These are phyloP conservation scores for Ceriops decandra DNA, from an alignment of 345 rosid genomes.

Conservation along the genomic window DNA sequence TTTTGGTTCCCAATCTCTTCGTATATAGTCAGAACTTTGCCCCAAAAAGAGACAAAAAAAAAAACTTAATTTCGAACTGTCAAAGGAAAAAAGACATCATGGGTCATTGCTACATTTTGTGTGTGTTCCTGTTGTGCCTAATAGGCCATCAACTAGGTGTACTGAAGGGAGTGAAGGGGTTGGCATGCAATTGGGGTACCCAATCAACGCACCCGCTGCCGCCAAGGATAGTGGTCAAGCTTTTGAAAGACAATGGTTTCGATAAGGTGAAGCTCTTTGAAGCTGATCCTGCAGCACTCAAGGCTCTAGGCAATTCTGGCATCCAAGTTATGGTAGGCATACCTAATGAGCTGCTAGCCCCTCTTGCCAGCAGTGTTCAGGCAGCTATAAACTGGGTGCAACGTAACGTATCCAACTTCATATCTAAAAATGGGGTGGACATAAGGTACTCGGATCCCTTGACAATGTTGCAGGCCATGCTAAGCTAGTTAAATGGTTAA, in stretches of 20 bases:
- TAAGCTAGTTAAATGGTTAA: too few relatives aligned
- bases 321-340: constrained; percentile 93
- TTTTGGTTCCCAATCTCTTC: not conserved
- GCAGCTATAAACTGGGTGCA: constrained; percentile 67
- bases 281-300: constrained; percentile 77
- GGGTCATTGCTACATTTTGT: constrained; percentile 5
- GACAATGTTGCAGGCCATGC: too few relatives aligned
- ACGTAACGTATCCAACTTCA: constrained; percentile 57
- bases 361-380: constrained; percentile 53
- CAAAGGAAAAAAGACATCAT: not conserved
- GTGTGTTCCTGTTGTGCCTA: constrained; percentile 5
- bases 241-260: constrained; percentile 77
- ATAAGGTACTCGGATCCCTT: constrained; percentile 40
- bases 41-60: not conserved
- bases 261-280: constrained; percentile 82
- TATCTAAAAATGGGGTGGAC: constrained; percentile 59
- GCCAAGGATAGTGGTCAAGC: constrained; percentile 55
- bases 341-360: constrained; percentile 66
- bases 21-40: not conserved
- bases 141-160: not conserved
- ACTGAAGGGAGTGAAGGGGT: constrained; percentile 36
- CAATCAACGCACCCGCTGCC: constrained; percentile 65
- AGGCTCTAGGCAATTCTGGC: constrained; percentile 79
- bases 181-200: constrained; percentile 79
- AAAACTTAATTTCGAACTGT: not conserved